Evolutionary conservation across 768 basidiomycete species (phyloP).

Genomic region (Leucogyrophana mollusca): DNA sequence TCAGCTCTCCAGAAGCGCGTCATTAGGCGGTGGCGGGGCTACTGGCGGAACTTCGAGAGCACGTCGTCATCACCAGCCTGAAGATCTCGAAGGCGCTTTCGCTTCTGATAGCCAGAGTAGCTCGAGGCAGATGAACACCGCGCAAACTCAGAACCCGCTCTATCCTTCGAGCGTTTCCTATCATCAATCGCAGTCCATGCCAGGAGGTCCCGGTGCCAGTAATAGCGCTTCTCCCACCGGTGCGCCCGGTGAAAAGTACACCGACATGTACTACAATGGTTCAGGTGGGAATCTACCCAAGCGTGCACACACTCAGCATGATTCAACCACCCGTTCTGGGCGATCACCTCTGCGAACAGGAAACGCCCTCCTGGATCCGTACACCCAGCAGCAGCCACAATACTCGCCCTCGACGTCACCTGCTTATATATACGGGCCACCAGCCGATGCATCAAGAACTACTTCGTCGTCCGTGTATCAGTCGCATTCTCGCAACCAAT

Average conservation of each 20-base stretch:
- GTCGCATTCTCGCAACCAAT: slow-evolving; percentile 55
- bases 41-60: slow-evolving; percentile 41
- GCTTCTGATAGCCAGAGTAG: slow-evolving; percentile 30
- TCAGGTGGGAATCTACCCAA: slow-evolving; percentile 49
- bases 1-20: slow-evolving; percentile 66
- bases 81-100: slow-evolving; percentile 62
- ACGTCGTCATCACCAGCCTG: slow-evolving; percentile 67
- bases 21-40: slow-evolving; percentile 50
- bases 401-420: slow-evolving; percentile 57
- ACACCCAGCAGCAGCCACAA: slow-evolving; percentile 57
- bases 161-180: slow-evolving; percentile 60
- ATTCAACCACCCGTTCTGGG: slow-evolving; percentile 46
- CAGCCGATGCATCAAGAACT: slow-evolving; percentile 39
- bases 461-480: slow-evolving; percentile 44
- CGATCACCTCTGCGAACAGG: slow-evolving; percentile 65
- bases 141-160: slow-evolving; percentile 50
- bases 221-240: slow-evolving; percentile 34
- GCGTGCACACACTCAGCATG: slow-evolving; percentile 54
- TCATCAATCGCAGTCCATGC: slow-evolving; percentile 46
- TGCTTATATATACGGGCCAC: slow-evolving; percentile 42
- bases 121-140: slow-evolving; percentile 21
- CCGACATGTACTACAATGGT: slow-evolving; percentile 64
- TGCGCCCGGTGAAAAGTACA: slow-evolving; percentile 41
- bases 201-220: slow-evolving; percentile 30
- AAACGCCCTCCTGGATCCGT: slow-evolving; percentile 64